phyloP scores from a whole-genome alignment of 139 green algal species.

The Chlamydomonas schloesseri region DNA sequence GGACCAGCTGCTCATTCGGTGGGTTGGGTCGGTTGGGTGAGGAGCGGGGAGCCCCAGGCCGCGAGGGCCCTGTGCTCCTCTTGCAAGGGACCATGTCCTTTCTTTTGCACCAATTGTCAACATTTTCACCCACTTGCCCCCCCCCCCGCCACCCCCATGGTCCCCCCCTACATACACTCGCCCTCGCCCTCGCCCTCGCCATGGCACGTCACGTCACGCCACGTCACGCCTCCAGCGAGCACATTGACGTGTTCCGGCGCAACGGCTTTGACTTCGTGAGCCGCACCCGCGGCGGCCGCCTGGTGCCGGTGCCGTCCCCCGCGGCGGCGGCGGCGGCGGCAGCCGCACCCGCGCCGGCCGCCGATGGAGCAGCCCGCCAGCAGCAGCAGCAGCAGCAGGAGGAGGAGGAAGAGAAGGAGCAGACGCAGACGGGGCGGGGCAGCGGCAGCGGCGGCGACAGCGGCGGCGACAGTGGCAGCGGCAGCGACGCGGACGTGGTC shows the following conservation, averaged over 20 bases:
- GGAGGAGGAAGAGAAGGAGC: neutral
- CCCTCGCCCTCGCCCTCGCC: no score
- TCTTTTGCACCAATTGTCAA: no score
- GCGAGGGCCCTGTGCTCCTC: no score
- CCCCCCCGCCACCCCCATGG: no score
- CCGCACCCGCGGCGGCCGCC: conserved; percentile 18
- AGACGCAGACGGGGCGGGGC: neutral
- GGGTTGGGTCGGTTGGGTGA: neutral
- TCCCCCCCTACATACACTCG: no score
- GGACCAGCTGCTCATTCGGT: conserved; percentile 63
- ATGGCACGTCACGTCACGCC: no score
- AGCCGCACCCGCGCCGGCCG: neutral
- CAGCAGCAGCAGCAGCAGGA: no score
- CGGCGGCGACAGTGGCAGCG: neutral
- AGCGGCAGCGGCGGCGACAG: neutral
- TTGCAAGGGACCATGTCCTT: no score
- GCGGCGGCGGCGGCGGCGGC: neutral
- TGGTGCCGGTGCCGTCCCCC: neutral
- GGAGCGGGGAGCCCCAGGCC: neutral
- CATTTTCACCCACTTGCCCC: no score
- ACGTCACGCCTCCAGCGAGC: conserved; percentile 61
- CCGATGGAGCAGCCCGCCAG: neutral
- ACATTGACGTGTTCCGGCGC: conserved; percentile 77
- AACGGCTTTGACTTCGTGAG: conserved; percentile 96
- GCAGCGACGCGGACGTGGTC: neutral